Evolutionary conservation across 495 filamentous ascomycete species (phyloP).

Genomic region (Trichoderma erinaceum): DNA sequence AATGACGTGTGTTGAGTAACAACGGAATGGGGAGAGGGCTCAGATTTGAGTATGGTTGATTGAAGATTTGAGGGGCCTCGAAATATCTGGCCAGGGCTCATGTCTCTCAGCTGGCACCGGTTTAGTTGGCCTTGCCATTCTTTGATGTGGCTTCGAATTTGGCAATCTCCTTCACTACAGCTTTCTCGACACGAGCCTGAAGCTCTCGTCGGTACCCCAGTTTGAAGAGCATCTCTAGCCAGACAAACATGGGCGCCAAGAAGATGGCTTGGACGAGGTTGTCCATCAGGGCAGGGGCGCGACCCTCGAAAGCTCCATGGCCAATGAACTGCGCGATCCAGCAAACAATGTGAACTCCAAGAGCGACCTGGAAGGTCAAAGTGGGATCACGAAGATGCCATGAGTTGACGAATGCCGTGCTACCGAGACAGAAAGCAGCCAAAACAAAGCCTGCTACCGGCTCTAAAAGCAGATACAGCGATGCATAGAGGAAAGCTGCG

Average conservation of each 20-base stretch:
- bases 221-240: constrained; percentile 89
- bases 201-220: constrained; percentile 87
- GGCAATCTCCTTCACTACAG: constrained; percentile 61
- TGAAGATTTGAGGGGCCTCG: not conserved
- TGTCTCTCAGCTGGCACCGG: not conserved
- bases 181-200: constrained; percentile 68
- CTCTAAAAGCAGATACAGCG: constrained; percentile 86
- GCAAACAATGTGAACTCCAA: constrained; percentile 58
- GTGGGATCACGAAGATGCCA: constrained; percentile 59
- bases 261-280: constrained; percentile 87
- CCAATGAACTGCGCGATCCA: constrained; percentile 91
- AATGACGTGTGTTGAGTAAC: not conserved
- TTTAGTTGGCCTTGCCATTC: constrained; percentile 15
- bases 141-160: constrained; percentile 41
- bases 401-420: constrained; percentile 68
- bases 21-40: not conserved
- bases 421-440: constrained; percentile 64
- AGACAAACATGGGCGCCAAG: constrained; percentile 96
- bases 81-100: not conserved
- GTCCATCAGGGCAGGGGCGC: constrained; percentile 83
- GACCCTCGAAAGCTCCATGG: constrained; percentile 81
- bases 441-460: constrained; percentile 78
- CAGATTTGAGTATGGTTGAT: not conserved
- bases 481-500: constrained; percentile 59
- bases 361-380: constrained; percentile 63